phyloP scores from a whole-genome alignment of 2,329 filamentous ascomycete genomes.

The Clarireedia hainanense region DNA sequence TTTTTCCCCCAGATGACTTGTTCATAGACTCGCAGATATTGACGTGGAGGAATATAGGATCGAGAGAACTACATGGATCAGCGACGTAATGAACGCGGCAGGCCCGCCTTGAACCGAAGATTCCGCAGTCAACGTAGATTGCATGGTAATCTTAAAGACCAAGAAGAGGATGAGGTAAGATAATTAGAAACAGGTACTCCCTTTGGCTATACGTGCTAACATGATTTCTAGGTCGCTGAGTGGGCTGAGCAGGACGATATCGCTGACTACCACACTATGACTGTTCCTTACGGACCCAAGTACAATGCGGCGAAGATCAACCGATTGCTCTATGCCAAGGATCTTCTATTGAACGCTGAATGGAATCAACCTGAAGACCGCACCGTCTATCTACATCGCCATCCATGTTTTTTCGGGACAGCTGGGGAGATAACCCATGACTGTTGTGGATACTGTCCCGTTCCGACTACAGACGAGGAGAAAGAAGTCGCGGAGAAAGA shows the following conservation, averaged over 20 bases:
- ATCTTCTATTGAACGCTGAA: constrained; percentile 75
- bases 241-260: constrained; percentile 73
- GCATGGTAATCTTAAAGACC: constrained; percentile 66
- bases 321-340: constrained; percentile 72
- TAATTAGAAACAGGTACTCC: neutral
- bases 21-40: neutral
- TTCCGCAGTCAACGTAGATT: constrained; percentile 36
- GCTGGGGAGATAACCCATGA: constrained; percentile 68
- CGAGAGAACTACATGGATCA: constrained; percentile 64
- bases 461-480: constrained; percentile 62
- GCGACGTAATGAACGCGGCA: constrained; percentile 62
- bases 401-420: constrained; percentile 77
- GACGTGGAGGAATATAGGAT: constrained; percentile 31
- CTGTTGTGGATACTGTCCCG: constrained; percentile 74
- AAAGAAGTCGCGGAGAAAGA: constrained; percentile 64
- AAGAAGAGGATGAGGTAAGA: constrained; percentile 62
- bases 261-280: constrained; percentile 73
- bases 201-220: neutral
- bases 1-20: neutral
- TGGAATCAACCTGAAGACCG: constrained; percentile 75
- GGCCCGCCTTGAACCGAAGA: constrained; percentile 46
- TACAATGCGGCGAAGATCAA: constrained; percentile 67
- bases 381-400: constrained; percentile 71
- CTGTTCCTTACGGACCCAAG: constrained; percentile 56
- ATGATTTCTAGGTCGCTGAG: constrained; percentile 47